A percentile compares a stretch with the other conserved stretches of the same genome.
phyloP scores from a whole-genome alignment of 2,329 filamentous ascomycete species.

The Ophiostoma perfectum region DNA sequence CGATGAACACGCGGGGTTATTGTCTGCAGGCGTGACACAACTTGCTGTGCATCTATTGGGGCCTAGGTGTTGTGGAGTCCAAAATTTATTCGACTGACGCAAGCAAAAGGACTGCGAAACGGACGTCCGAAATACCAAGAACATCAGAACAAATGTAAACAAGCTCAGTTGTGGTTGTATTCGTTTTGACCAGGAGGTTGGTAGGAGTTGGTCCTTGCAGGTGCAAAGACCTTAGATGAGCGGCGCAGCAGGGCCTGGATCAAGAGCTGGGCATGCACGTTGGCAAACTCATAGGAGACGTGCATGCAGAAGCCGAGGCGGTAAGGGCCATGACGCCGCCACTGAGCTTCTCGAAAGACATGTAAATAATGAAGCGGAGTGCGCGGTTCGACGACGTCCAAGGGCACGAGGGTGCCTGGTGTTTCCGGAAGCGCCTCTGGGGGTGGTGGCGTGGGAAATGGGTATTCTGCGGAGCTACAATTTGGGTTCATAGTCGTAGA shows the following conservation, averaged over 20 bases:
- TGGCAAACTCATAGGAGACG: constrained; percentile 39
- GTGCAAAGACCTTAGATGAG: constrained; percentile 35
- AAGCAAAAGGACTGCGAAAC: not conserved
- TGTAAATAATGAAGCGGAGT: constrained; percentile 34
- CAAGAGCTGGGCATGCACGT: constrained; percentile 35
- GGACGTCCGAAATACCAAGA: not conserved
- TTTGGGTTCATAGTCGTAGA: too few relatives aligned
- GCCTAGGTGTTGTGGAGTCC: too few relatives aligned
- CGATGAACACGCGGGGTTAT: not conserved
- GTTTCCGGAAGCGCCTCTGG: not conserved
- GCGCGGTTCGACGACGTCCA: constrained; percentile 26
- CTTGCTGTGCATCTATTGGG: not conserved
- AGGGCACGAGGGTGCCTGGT: not conserved
- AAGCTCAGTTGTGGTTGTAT: not conserved
- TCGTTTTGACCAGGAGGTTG: not conserved
- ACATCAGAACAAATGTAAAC: not conserved
- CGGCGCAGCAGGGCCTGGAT: constrained; percentile 32
- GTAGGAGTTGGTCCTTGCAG: constrained; percentile 25
- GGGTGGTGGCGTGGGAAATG: too few relatives aligned
- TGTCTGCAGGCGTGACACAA: not conserved
- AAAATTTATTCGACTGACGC: not conserved
- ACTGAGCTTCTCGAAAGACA: constrained; percentile 37
- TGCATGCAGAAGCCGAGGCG: constrained; percentile 37
- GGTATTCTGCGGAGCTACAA: too few relatives aligned
- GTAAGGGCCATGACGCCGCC: constrained; percentile 37